Percentiles rank a stretch among this genome's conserved stretches.
Conservation (phyloP, 495 filamentous ascomycete species). For the Glarea lozoyensis region DNA sequence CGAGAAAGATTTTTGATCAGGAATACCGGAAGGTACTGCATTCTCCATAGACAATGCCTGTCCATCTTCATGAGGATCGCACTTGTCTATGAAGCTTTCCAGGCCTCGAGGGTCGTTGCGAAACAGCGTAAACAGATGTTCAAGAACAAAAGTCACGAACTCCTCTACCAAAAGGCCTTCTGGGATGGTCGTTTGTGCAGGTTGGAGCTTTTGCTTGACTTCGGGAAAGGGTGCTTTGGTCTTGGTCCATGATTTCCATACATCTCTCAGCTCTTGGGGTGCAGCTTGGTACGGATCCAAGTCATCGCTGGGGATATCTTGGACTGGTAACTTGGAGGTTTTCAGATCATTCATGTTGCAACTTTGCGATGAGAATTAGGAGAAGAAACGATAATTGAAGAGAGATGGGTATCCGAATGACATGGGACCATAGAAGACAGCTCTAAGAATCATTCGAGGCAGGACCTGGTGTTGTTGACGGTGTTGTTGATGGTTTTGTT, state of each 20-base stretch:
- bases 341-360: background rate
- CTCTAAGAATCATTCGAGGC: too few species aligned
- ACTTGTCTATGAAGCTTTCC: too few species aligned
- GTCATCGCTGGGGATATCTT: background rate
- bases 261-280: constrained; percentile 49
- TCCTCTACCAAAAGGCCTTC: background rate
- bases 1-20: too few species aligned
- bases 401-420: too few species aligned
- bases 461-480: too few species aligned
- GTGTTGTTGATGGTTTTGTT: too few species aligned
- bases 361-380: too few species aligned
- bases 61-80: too few species aligned
- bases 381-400: too few species aligned
- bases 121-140: background rate
- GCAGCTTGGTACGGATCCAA: constrained; percentile 65
- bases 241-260: constrained; percentile 45
- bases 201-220: background rate
- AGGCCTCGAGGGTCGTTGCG: background rate
- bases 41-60: background rate
- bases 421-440: too few species aligned
- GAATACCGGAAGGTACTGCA: too few species aligned
- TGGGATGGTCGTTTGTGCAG: background rate
- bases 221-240: background rate
- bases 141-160: background rate
- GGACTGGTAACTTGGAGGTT: background rate